Conservation (phyloP, 345 rosid genomes). For the Salix brachista region DNA sequence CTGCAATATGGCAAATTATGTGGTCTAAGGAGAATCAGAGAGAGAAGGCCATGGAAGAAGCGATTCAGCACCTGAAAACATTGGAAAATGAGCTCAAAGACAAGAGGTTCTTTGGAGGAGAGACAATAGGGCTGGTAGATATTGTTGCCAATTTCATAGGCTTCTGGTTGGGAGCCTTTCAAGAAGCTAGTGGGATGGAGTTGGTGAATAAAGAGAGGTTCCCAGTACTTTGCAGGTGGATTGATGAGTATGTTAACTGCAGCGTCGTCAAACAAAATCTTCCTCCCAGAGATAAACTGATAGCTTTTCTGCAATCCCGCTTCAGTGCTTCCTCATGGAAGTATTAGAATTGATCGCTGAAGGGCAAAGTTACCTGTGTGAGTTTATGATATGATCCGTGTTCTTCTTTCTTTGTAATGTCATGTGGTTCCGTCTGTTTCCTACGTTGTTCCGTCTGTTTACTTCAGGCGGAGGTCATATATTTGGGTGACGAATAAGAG, state of each 20-base stretch:
- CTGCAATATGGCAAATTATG: slow-evolving; percentile 28
- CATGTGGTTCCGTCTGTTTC: too few relatives aligned
- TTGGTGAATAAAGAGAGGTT: slow-evolving; percentile 45
- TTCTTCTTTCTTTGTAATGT: not conserved
- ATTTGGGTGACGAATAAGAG: too few relatives aligned
- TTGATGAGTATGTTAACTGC: slow-evolving; percentile 24
- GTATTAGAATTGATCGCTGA: not conserved
- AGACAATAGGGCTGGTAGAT: slow-evolving; percentile 53
- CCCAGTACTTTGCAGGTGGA: slow-evolving; percentile 42
- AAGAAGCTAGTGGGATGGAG: slow-evolving; percentile 39
- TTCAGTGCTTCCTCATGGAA: slow-evolving; percentile 1
- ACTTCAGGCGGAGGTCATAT: too few relatives aligned
- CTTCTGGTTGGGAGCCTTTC: slow-evolving; percentile 33
- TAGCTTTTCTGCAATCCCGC: slow-evolving; percentile 18
- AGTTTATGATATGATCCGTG: too few relatives aligned
- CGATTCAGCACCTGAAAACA: slow-evolving; percentile 26
- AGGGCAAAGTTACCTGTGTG: not conserved
- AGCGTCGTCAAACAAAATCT: slow-evolving; percentile 33
- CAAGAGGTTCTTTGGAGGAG: slow-evolving; percentile 60
- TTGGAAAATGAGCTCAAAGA: slow-evolving; percentile 52
- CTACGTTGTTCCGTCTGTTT: too few relatives aligned
- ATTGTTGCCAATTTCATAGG: slow-evolving; percentile 41
- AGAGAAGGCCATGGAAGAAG: slow-evolving; percentile 37
- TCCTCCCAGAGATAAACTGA: slow-evolving; percentile 39
- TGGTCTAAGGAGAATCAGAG: slow-evolving; percentile 29